Conservation (phyloP, 1,139 yeast genomes). For the Hemisphaericaspora xylanilytica region DNA sequence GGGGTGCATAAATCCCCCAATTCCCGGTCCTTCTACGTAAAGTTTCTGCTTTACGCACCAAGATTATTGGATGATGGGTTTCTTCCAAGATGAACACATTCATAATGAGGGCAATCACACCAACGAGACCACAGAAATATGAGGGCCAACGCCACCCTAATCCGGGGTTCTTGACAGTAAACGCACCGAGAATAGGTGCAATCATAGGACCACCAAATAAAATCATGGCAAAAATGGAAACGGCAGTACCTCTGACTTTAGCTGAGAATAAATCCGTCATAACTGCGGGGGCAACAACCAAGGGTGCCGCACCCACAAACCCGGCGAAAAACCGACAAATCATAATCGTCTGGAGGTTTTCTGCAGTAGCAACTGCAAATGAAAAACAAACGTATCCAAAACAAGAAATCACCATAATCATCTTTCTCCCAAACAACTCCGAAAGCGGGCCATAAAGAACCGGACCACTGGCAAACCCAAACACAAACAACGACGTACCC, state of each 20-base stretch:
- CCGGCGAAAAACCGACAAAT: constrained; percentile 43
- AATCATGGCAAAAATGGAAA: constrained; percentile 32
- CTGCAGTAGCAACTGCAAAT: constrained; percentile 40
- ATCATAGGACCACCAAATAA: constrained; percentile 49
- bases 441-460: constrained; percentile 43
- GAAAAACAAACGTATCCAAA: constrained; percentile 35
- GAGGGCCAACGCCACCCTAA: constrained; percentile 61
- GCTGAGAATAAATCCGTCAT: constrained; percentile 41
- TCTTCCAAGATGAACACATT: constrained; percentile 40
- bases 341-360: constrained; percentile 40
- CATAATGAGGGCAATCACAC: constrained; percentile 29
- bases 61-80: constrained; percentile 49
- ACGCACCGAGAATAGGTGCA: constrained; percentile 42
- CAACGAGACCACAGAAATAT: constrained; percentile 54
- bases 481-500: constrained; percentile 41
- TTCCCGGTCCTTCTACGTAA: constrained; percentile 57
- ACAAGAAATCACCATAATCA: constrained; percentile 27
- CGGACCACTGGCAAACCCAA: constrained; percentile 47
- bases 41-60: constrained; percentile 59
- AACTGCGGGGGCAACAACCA: constrained; percentile 45
- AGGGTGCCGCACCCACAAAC: constrained; percentile 40
- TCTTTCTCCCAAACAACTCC: constrained; percentile 40
- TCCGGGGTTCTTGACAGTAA: constrained; percentile 28
- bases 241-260: constrained; percentile 35
- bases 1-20: constrained; percentile 86